Conservation (phyloP, 2,329 filamentous ascomycete genomes). For the Colletotrichum sp. region DNA sequence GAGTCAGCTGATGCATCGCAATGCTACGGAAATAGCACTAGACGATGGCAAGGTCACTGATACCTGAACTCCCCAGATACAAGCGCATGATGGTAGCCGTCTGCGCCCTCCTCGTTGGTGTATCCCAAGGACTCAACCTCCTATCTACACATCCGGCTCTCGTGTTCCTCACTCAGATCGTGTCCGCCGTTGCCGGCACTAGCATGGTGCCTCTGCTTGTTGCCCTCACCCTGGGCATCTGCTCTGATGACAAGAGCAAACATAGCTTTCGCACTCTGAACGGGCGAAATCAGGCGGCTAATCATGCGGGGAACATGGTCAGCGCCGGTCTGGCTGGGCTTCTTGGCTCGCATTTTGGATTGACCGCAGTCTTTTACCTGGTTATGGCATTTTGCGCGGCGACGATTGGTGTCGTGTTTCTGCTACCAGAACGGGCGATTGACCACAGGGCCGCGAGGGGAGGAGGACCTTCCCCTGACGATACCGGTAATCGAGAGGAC, state of each 20-base stretch:
- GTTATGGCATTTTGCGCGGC: constrained; percentile 11
- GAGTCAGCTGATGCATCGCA: background rate
- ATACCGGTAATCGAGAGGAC: background rate
- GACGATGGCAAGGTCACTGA: background rate
- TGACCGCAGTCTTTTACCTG: constrained; percentile 3
- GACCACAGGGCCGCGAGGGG: background rate
- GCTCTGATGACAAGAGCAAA: background rate
- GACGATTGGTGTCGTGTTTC: background rate
- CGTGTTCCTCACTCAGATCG: constrained; percentile 10
- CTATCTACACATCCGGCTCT: constrained; percentile 5
- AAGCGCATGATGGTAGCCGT: background rate
- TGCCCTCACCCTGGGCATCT: constrained; percentile 9
- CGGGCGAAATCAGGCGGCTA: constrained; percentile 1
- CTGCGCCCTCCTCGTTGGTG: constrained; percentile 5
- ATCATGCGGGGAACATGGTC: constrained; percentile 13
- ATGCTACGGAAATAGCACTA: background rate
- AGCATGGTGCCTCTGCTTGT: constrained; percentile 6
- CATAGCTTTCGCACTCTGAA: constrained; percentile 8
- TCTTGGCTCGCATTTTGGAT: background rate
- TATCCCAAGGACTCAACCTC: constrained; percentile 9
- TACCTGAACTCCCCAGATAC: background rate
- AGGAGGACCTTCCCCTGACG: background rate
- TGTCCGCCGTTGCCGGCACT: constrained; percentile 9
- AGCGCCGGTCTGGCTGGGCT: constrained; percentile 5
- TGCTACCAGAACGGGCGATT: background rate